These are phyloP conservation scores for Viola pubescens DNA, from an alignment of 441 rosid species.

Conservation along the genomic window DNA sequence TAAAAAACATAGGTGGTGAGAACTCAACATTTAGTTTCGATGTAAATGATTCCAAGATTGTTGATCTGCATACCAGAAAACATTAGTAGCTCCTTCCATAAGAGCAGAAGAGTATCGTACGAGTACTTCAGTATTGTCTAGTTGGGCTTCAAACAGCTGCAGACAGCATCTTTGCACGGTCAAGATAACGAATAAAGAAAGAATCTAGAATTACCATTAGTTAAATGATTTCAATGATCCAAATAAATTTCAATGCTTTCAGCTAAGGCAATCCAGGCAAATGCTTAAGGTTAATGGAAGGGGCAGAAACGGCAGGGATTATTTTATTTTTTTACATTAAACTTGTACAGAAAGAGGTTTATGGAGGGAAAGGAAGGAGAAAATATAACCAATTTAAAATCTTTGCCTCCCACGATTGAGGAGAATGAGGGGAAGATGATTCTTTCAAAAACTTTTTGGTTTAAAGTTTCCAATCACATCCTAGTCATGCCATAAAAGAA, in stretches of 20 bases:
- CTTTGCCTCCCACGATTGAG: no score
- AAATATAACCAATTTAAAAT: neutral
- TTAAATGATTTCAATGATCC: neutral
- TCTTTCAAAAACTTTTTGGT: no score
- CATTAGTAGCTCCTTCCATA: slow-evolving; percentile 95
- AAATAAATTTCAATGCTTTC: neutral
- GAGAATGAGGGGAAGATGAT: no score
- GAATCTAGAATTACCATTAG: neutral
- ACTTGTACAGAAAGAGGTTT: neutral
- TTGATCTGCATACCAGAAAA: slow-evolving; percentile 66
- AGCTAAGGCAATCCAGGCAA: no score
- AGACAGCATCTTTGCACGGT: slow-evolving; percentile 9
- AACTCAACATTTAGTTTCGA: neutral
- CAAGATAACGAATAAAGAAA: neutral
- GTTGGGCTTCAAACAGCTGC: slow-evolving; percentile 83
- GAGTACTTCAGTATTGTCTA: slow-evolving; percentile 63
- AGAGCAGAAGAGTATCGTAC: slow-evolving; percentile 93
- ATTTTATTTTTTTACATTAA: neutral
- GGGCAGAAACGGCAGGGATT: neutral
- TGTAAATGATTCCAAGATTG: slow-evolving; percentile 8
- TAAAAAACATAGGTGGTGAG: no score
- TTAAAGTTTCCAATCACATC: no score
- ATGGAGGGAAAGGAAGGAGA: neutral
- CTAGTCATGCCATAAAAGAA: no score
- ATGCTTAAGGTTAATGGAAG: no score